Evolutionary conservation across 371 early-diverging fungal genomes (phyloP).

Genomic region (Mortierella sp.): DNA sequence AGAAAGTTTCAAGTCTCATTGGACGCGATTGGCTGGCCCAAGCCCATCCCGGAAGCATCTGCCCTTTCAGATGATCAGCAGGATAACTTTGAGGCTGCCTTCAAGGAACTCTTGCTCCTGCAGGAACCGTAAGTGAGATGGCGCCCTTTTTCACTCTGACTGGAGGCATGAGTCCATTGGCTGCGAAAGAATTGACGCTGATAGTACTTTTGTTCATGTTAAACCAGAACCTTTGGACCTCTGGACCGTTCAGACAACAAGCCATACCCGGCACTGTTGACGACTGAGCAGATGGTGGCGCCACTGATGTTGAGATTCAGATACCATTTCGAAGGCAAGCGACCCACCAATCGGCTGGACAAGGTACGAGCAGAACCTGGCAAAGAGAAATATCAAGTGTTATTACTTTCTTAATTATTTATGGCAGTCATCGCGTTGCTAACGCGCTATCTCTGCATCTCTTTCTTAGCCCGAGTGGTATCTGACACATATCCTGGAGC

Average conservation of each 20-base stretch:
- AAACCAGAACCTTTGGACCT: constrained; percentile 14
- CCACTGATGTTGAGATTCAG: constrained; percentile 78
- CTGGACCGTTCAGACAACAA: constrained; percentile 25
- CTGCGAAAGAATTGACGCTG: too few species aligned
- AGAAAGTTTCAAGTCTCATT: constrained; percentile 64
- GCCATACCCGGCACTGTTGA: constrained; percentile 40
- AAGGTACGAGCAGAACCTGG: constrained; percentile 61
- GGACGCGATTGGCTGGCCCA: constrained; percentile 67
- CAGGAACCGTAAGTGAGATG: constrained; percentile 59
- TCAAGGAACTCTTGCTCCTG: constrained; percentile 60
- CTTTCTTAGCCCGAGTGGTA: constrained; percentile 85
- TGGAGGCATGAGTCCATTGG: too few species aligned
- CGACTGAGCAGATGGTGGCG: constrained; percentile 73
- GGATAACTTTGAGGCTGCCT: constrained; percentile 59
- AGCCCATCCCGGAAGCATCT: constrained; percentile 61
- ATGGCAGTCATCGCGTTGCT: neutral
- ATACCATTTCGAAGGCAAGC: constrained; percentile 83
- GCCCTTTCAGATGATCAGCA: constrained; percentile 56
- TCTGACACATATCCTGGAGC: constrained; percentile 76
- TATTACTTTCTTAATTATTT: neutral
- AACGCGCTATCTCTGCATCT: neutral
- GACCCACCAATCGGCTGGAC: constrained; percentile 85
- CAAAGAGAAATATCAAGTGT: neutral
- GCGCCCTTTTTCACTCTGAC: neutral
- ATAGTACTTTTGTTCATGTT: neutral